Conservation (phyloP, 352 stramenopile species). For the Bremia lactucae region DNA sequence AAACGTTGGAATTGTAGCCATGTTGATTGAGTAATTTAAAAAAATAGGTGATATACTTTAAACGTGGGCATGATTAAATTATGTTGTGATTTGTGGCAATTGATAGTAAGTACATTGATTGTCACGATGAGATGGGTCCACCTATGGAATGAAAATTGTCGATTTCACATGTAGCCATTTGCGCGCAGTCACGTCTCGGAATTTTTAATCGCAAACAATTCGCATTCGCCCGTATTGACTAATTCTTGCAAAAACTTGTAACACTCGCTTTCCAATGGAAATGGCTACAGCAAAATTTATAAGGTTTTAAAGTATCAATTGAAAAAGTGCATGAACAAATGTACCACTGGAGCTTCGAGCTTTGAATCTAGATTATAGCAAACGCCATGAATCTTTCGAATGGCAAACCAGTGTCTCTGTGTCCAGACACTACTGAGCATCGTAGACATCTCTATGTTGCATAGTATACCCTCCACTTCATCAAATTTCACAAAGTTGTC, state of each 20-base stretch:
- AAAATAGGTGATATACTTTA: no score
- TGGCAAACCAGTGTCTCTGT: conserved; percentile 71
- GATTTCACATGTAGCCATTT: no score
- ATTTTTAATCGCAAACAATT: conserved; percentile 40
- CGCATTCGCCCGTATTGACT: conserved; percentile 54
- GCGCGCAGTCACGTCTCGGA: no score
- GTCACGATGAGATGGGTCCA: no score
- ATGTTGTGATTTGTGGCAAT: no score
- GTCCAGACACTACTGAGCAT: conserved; percentile 44
- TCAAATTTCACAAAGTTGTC: conserved; percentile 36
- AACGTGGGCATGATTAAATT: no score
- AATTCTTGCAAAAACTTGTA: conserved; percentile 54
- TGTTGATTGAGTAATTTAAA: no score
- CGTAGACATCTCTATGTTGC: conserved; percentile 47
- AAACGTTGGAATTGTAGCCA: no score
- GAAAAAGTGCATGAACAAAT: background rate
- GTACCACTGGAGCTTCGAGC: conserved; percentile 36
- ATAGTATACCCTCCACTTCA: conserved; percentile 40
- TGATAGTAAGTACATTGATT: no score
- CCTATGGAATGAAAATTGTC: no score
- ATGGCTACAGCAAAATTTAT: conserved; percentile 19
- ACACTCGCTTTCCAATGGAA: conserved; percentile 36
- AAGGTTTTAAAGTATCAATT: background rate
- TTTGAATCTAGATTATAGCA: conserved; percentile 80
- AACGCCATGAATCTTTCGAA: conserved; percentile 46